Conservation (phyloP, 1,284 basidiomycete genomes). For the Stereum hirsutum region DNA sequence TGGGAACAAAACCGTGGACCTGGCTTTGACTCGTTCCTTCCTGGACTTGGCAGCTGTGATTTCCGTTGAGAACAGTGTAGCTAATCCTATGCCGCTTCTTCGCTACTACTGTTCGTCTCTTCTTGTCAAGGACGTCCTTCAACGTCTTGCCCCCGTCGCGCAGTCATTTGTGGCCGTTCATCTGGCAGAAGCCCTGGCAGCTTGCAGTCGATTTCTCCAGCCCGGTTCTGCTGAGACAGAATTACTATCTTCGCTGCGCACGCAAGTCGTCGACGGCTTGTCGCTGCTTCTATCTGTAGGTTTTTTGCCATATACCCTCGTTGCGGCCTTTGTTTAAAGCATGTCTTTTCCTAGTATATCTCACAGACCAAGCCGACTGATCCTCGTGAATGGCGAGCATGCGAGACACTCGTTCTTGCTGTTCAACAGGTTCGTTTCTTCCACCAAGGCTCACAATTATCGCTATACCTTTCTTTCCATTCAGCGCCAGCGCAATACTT, state of each 20-base stretch:
- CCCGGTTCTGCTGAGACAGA: constrained; percentile 2
- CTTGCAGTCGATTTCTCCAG: constrained; percentile 18
- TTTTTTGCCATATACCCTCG: constrained; percentile 1
- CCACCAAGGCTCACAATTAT: constrained; percentile 3
- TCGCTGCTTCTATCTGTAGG: constrained; percentile 4
- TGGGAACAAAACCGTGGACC: constrained; percentile 10
- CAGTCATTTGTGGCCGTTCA: constrained; percentile 34
- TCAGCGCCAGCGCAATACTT: constrained; percentile 31
- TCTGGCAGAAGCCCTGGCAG: constrained; percentile 26
- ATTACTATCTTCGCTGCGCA: constrained; percentile 8
- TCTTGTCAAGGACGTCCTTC: constrained; percentile 36
- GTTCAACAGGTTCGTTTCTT: constrained; percentile 31
- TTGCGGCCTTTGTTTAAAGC: neutral
- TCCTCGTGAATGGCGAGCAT: constrained; percentile 11
- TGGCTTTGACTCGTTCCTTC: constrained; percentile 31
- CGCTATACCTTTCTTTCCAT: constrained; percentile 9
- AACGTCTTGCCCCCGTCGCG: constrained; percentile 31
- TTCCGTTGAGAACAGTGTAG: constrained; percentile 31
- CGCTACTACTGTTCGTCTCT: constrained; percentile 40
- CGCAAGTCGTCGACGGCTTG: constrained; percentile 11
- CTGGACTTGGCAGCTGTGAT: constrained; percentile 39
- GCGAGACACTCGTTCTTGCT: constrained; percentile 13
- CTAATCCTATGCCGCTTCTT: constrained; percentile 35
- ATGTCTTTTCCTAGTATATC: constrained; percentile 17
- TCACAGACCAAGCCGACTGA: constrained; percentile 7